Conservation (phyloP, 192 early-diverging fungal genomes). For the Podochytrium sp. region DNA sequence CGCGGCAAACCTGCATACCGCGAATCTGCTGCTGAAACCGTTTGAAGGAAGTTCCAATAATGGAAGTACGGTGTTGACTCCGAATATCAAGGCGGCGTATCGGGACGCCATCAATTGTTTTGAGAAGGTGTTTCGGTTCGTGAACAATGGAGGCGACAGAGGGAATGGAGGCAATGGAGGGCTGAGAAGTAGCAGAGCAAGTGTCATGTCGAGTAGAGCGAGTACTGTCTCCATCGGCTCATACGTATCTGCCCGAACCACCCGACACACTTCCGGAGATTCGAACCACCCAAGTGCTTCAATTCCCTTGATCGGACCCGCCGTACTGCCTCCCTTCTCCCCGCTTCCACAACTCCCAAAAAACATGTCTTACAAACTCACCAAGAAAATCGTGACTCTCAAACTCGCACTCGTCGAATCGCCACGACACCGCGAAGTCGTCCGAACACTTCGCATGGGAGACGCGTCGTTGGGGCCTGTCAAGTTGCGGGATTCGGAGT, state of each 20-base stretch:
- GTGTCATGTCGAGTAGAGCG: slow-evolving; percentile 12
- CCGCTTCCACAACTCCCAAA: slow-evolving; percentile 43
- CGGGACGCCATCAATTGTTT: slow-evolving; percentile 53
- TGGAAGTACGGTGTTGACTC: slow-evolving; percentile 42
- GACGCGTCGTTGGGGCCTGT: neutral
- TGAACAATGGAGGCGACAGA: slow-evolving; percentile 25
- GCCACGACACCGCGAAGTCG: slow-evolving; percentile 44
- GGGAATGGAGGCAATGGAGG: neutral
- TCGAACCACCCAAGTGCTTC: neutral
- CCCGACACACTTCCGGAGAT: neutral
- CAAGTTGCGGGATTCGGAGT: neutral
- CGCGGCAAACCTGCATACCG: slow-evolving; percentile 49
- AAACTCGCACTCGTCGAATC: slow-evolving; percentile 51
- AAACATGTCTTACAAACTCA: slow-evolving; percentile 46
- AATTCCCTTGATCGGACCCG: slow-evolving; percentile 42
- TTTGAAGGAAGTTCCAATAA: slow-evolving; percentile 31
- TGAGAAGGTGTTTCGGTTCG: slow-evolving; percentile 56
- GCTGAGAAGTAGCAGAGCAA: neutral
- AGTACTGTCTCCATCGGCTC: slow-evolving; percentile 2
- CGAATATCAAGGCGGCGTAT: slow-evolving; percentile 44
- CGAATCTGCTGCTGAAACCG: slow-evolving; percentile 47
- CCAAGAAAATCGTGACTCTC: slow-evolving; percentile 49
- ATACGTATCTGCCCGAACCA: slow-evolving; percentile 5
- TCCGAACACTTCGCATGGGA: slow-evolving; percentile 40
- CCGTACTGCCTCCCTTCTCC: slow-evolving; percentile 34